phyloP scores from a whole-genome alignment of 371 early-diverging fungal species.

The Mortierella sp. region DNA sequence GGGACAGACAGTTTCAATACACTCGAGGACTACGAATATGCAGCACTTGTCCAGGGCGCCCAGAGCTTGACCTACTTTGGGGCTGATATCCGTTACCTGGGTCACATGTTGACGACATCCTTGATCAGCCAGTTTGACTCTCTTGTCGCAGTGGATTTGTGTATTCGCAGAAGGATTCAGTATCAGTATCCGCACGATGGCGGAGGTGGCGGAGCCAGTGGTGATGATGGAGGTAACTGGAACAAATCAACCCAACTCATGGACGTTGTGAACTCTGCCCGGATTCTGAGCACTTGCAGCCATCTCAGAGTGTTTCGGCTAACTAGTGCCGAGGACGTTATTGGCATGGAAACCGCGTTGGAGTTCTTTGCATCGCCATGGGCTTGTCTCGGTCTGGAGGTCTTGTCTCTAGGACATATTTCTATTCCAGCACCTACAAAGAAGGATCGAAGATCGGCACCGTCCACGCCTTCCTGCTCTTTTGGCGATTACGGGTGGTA shows the following conservation, averaged over 20 bases:
- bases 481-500: slow-evolving; percentile 20
- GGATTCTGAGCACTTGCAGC: slow-evolving; percentile 28
- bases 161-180: slow-evolving; percentile 23
- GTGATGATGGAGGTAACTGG: neutral
- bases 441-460: neutral
- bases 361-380: slow-evolving; percentile 25
- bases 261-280: slow-evolving; percentile 23
- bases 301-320: slow-evolving; percentile 32
- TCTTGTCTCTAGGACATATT: slow-evolving; percentile 24
- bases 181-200: slow-evolving; percentile 21
- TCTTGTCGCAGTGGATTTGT: slow-evolving; percentile 26
- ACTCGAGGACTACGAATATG: slow-evolving; percentile 27
- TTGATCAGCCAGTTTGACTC: slow-evolving; percentile 28
- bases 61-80: slow-evolving; percentile 14
- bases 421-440: slow-evolving; percentile 8
- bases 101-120: slow-evolving; percentile 18
- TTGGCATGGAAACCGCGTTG: slow-evolving; percentile 16
- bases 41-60: slow-evolving; percentile 27
- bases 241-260: neutral
- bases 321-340: slow-evolving; percentile 18
- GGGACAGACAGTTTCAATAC: slow-evolving; percentile 13
- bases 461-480: neutral
- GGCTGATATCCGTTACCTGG: slow-evolving; percentile 17
- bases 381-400: slow-evolving; percentile 38
- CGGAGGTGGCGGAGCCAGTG: slow-evolving; percentile 19